A percentile compares a stretch with the other conserved stretches of the same genome.
Evolutionary conservation across 148 eudicot species (phyloP).

Genomic region (Silene uniflora): DNA sequence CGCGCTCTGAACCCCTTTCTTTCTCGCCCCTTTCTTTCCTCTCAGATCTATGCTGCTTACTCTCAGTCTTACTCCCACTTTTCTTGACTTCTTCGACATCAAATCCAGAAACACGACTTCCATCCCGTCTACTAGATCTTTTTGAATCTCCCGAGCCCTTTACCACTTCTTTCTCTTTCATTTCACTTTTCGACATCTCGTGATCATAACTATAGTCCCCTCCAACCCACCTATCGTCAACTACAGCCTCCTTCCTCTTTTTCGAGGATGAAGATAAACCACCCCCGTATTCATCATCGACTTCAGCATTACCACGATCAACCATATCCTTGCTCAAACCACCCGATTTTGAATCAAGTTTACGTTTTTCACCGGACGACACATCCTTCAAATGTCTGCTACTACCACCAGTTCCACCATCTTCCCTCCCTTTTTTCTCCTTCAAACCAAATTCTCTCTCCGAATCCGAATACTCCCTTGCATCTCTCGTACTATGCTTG

Average conservation of each 20-base stretch:
- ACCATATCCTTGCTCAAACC: slow-evolving; percentile 37
- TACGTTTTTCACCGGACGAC: slow-evolving; percentile 67
- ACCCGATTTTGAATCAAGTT: slow-evolving; percentile 33
- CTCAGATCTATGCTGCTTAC: slow-evolving; percentile 65
- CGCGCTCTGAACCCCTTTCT: slow-evolving; percentile 53
- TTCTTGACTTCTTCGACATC: slow-evolving; percentile 52
- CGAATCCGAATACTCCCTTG: slow-evolving; percentile 65
- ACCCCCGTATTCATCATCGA: slow-evolving; percentile 38
- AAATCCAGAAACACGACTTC: slow-evolving; percentile 17
- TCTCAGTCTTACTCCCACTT: slow-evolving; percentile 51
- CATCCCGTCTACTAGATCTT: slow-evolving; percentile 53
- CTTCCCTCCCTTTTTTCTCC: slow-evolving; percentile 53
- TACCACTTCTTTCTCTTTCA: slow-evolving; percentile 26
- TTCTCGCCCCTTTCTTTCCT: slow-evolving; percentile 74
- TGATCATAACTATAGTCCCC: slow-evolving; percentile 40
- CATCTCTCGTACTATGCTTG: slow-evolving; percentile 63
- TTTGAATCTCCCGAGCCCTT: slow-evolving; percentile 47
- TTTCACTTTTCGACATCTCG: slow-evolving; percentile 34
- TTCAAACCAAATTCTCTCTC: slow-evolving; percentile 65
- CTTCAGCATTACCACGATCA: slow-evolving; percentile 42
- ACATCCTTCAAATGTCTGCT: slow-evolving; percentile 55
- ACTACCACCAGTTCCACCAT: slow-evolving; percentile 21
- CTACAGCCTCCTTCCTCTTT: slow-evolving; percentile 64
- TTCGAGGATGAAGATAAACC: slow-evolving; percentile 44
- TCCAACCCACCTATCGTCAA: slow-evolving; percentile 70